Evolutionary conservation across 306 rosid genomes (phyloP).

Genomic region (Cucumis melo): DNA sequence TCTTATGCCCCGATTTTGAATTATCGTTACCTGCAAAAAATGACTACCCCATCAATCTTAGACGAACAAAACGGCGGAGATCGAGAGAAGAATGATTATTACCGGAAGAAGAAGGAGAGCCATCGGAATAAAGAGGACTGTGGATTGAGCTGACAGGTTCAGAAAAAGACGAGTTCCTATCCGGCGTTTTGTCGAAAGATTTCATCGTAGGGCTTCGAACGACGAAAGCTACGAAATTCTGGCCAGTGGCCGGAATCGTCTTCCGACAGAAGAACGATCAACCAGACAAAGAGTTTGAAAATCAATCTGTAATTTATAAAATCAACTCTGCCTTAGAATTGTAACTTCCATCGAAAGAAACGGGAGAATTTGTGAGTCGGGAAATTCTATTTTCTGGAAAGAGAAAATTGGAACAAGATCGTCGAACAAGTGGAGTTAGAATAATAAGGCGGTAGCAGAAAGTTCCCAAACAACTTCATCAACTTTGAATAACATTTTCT

Average conservation of each 20-base stretch:
- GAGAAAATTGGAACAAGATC: neutral
- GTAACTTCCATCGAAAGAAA: neutral
- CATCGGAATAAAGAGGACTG: constrained; percentile 20
- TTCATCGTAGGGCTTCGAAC: neutral
- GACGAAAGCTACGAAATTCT: neutral
- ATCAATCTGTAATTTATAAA: neutral
- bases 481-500: neutral
- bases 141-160: constrained; percentile 17
- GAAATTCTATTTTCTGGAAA: neutral
- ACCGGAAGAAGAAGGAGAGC: constrained; percentile 21
- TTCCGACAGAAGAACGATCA: neutral
- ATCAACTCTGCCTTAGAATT: neutral
- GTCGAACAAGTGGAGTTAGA: neutral
- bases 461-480: neutral
- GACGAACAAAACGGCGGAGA: neutral
- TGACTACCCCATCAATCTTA: neutral
- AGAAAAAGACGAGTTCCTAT: constrained; percentile 6
- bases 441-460: neutral
- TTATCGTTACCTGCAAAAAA: neutral
- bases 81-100: constrained; percentile 6
- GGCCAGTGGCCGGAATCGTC: neutral
- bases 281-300: neutral
- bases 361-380: neutral
- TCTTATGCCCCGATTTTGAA: neutral
- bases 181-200: neutral